These are phyloP conservation scores for Eragrostis curvula DNA, from an alignment of 176 grass and related monocot genomes.

Conservation along the genomic window DNA sequence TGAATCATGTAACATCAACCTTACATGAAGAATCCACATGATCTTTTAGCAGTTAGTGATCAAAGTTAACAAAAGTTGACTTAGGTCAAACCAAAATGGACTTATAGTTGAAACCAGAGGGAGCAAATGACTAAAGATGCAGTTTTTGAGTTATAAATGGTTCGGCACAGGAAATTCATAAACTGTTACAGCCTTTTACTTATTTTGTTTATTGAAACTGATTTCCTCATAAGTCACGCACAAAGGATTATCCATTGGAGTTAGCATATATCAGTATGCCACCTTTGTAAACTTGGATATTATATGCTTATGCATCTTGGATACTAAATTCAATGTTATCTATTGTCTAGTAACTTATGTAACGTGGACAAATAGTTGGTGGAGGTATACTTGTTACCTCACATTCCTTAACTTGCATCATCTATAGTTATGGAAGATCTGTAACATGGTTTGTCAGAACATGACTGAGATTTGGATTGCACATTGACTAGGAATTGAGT, in stretches of 20 bases:
- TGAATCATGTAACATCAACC: not conserved
- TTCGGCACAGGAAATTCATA: not conserved
- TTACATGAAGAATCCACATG: not conserved
- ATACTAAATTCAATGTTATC: not conserved
- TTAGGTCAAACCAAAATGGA: not conserved
- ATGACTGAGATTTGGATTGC: slow-evolving; percentile 5
- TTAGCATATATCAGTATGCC: not conserved
- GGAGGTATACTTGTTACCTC: not conserved
- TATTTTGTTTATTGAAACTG: slow-evolving; percentile 26
- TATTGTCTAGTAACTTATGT: not conserved
- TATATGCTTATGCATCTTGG: slow-evolving; percentile 16
- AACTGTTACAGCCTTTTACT: not conserved
- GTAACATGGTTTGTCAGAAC: not conserved
- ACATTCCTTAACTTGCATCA: not conserved
- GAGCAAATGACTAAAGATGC: slow-evolving; percentile 1
- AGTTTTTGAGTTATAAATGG: not conserved
- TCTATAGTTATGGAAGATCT: not conserved
- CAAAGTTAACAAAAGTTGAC: not conserved
- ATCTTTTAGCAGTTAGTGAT: not conserved
- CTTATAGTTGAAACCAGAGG: not conserved
- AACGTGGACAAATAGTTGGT: not conserved
- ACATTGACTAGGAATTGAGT: not conserved
- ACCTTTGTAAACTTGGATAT: slow-evolving; percentile 6
- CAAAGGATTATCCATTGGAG: not conserved
- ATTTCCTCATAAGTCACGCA: not conserved